Evolutionary conservation across 108 stramenopile species (phyloP), one percentile per base, ranked within the genome.

Genomic region (Nannochloropsis gaditana): DNA sequence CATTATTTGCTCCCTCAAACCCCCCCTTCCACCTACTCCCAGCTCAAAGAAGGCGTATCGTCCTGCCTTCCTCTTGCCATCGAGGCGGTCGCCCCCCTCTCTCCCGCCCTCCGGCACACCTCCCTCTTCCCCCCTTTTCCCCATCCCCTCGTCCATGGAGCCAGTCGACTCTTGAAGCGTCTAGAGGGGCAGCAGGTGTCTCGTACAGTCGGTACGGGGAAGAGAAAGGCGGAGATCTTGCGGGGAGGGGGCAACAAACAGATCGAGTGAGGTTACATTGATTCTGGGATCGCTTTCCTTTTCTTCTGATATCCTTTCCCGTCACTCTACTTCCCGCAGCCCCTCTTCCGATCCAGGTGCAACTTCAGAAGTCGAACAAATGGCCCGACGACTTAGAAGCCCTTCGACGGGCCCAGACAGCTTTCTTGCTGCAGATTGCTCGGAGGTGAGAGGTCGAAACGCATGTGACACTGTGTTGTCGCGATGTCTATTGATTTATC

Each of bases 131-230:
- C 83, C 9, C 45, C 47, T 17, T 45, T 3, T 31, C 83, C 83
- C 3, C 83, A 83, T 41, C 83, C 83, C n/a, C 83, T 83, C 43
- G 84, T 47, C 42, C 31, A n/a, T 59, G 84, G 31, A 10, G 43
- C 59, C 43, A 21, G 41, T 41, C 41, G 41, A 11, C 41, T 41
- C 21, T 21, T 81, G 41, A 21, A 42, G 41, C 19, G 31, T 3
- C 80, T 41, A 5, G 80, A 81, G 31, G 80, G 80, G 5, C 80
- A 81, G 80, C 80, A 81, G 5, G 80, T 81, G 21, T 81, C 80
- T n/a, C n/a, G 59, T 73, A n/a, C 59, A 4, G 59, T 73, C n/a
- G 59, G 59, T 73, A 73, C 59, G 59, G 15, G n/a, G 59, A n/a
- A 73, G 2, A 73, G 59, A 15, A 2, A 73, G 59, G n/a, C 59